phyloP scores from a whole-genome alignment of 305 asterid genomes.

The Fraxinus latifolia region DNA sequence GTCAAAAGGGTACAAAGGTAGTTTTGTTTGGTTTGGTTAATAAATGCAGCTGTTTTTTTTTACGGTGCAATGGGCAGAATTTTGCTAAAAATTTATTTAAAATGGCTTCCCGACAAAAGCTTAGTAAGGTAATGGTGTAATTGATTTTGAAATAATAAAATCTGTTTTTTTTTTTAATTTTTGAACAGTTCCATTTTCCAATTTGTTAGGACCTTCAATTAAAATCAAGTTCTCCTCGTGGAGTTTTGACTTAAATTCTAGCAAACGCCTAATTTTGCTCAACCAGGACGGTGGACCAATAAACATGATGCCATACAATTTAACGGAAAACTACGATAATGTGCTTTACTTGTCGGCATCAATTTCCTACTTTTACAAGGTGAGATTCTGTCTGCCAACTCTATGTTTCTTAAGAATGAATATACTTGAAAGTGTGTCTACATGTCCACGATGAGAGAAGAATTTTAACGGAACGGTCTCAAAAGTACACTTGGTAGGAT shows the following conservation, averaged over 20 bases:
- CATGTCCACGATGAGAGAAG: background rate
- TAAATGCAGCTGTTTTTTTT: too few species aligned
- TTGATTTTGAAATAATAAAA: too few species aligned
- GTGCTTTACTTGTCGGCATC: background rate
- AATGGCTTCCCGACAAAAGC: too few species aligned
- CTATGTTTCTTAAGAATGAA: background rate
- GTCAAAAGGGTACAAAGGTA: too few species aligned
- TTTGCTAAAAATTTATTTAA: too few species aligned
- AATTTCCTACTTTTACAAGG: background rate
- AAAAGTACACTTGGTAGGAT: too few species aligned
- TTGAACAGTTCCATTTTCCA: background rate
- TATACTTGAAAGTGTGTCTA: background rate
- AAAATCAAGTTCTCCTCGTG: background rate
- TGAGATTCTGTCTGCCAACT: background rate
- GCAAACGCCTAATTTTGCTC: background rate
- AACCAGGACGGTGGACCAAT: background rate
- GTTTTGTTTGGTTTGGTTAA: too few species aligned
- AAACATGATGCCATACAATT: background rate
- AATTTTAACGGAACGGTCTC: too few species aligned
- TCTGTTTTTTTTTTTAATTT: too few species aligned
- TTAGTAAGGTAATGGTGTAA: too few species aligned
- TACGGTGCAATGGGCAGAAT: too few species aligned
- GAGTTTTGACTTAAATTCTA: background rate
- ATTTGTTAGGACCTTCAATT: background rate
- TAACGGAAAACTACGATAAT: background rate